phyloP scores from a whole-genome alignment of 2,329 filamentous ascomycete genomes.

The Fusarium praegraminearum region DNA sequence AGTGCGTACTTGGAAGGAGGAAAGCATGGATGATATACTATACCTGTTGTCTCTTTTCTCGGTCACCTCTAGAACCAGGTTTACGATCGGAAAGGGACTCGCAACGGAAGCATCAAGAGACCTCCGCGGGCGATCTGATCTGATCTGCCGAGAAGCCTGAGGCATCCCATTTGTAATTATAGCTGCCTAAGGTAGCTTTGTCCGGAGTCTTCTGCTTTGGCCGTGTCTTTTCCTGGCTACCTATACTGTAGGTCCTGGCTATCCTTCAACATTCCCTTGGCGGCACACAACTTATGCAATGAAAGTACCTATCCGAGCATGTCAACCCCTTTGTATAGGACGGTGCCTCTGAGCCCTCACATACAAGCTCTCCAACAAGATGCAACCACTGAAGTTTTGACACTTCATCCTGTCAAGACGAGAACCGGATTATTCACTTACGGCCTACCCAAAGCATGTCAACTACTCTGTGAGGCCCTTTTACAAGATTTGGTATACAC shows the following conservation, averaged over 20 bases:
- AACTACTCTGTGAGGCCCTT: constrained; percentile 40
- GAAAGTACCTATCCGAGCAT: constrained; percentile 36
- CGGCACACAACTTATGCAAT: constrained; percentile 35
- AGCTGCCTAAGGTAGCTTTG: constrained; percentile 31
- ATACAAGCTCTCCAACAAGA: constrained; percentile 45
- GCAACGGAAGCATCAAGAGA: constrained; percentile 34
- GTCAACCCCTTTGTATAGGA: constrained; percentile 45
- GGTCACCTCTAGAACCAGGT: constrained; percentile 5
- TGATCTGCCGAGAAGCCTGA: constrained; percentile 46
- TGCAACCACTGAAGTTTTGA: constrained; percentile 45
- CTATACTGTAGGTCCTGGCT: constrained; percentile 16
- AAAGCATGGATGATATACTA: constrained; percentile 12
- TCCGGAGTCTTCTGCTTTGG: constrained; percentile 2
- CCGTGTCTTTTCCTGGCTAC: constrained; percentile 10
- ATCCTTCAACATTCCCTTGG: constrained; percentile 28
- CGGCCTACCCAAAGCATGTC: constrained; percentile 44
- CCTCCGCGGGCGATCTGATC: constrained; percentile 40
- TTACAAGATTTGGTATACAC: constrained; percentile 41
- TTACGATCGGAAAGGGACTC: constrained; percentile 36
- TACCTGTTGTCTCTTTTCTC: constrained; percentile 40
- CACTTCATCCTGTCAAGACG: constrained; percentile 44
- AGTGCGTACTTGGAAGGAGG: constrained; percentile 15
- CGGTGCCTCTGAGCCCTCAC: constrained; percentile 40
- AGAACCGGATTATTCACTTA: constrained; percentile 44
- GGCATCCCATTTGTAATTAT: constrained; percentile 35